Percentiles rank a stretch among this genome's conserved stretches.
Conservation (phyloP, 108 stramenopile genomes). For the Chaetoceros tenuissimus region DNA sequence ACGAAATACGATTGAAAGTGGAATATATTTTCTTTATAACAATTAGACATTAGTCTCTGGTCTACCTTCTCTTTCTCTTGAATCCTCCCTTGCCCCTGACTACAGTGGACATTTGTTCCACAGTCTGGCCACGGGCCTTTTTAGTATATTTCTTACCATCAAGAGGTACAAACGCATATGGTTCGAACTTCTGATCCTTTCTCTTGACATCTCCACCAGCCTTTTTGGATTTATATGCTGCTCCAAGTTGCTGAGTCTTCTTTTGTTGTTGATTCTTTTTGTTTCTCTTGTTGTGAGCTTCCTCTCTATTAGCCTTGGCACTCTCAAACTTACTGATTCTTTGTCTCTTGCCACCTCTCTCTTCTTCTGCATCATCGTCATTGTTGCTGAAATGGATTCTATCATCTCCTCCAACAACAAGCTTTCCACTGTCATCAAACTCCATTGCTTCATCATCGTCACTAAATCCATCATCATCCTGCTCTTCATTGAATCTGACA, state of each 20-base stretch:
- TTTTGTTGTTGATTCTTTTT: slow-evolving; percentile 14
- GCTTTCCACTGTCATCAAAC: slow-evolving; percentile 65
- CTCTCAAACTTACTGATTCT: slow-evolving; percentile 42
- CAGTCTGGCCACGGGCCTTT: slow-evolving; percentile 73
- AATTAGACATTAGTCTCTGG: too few species aligned
- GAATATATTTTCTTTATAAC: too few species aligned
- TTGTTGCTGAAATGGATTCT: slow-evolving; percentile 23
- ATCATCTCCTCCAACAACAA: slow-evolving; percentile 57
- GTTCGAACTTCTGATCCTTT: slow-evolving; percentile 85
- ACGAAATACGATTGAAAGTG: too few species aligned
- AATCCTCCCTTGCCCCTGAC: slow-evolving; percentile 47
- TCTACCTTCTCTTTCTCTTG: slow-evolving; percentile 42
- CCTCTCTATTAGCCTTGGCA: slow-evolving; percentile 25
- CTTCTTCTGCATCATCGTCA: slow-evolving; percentile 3
- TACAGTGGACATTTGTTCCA: slow-evolving; percentile 78
- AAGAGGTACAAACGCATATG: slow-evolving; percentile 88
- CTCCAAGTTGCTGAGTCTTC: slow-evolving; percentile 39
- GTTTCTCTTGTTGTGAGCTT: slow-evolving; percentile 15
- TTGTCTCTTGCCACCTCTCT: slow-evolving; percentile 18
- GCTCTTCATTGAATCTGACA: slow-evolving; percentile 40
- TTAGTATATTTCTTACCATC: slow-evolving; percentile 79
- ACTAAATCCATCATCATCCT: slow-evolving; percentile 45
- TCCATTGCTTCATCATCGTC: slow-evolving; percentile 59
- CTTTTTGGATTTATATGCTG: slow-evolving; percentile 80
- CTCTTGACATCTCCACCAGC: slow-evolving; percentile 89